Evolutionary conservation across 768 basidiomycete species (phyloP), one percentile per base, ranked within the genome.

Genomic region (Amylocystis lapponica): DNA sequence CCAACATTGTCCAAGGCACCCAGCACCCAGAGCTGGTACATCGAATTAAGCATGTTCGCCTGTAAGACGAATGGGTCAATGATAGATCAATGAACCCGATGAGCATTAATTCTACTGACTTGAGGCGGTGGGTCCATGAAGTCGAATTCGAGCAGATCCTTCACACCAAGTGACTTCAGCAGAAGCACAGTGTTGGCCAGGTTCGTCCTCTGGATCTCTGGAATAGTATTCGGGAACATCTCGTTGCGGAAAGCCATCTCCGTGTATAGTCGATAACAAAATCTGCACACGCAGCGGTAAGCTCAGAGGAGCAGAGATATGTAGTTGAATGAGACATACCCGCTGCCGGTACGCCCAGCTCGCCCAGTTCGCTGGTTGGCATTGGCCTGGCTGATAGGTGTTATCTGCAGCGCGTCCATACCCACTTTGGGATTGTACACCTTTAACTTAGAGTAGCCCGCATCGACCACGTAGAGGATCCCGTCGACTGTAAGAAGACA

Each of bases 91-190:
- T 5, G 26, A 38, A 10, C 11, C 9, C 1, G 23, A 16, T 13
- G 29, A 29, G 23, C n/a, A n/a, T 13, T 31, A 10, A 21, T 36
- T 23, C 36, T 16, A 51, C 63, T 42, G 54, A 84, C 89, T 75
- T 95, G 93, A n/a, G 96, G 96, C 17, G 96, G 96, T n/a, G 96
- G 96, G 61, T 99, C 96, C 96, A 99, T 98, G 60, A 99, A 99
- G 65, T 98, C 95, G 58, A 98, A 99, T 65, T 99, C 95, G 17
- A 99, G 75, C 31, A 97, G 66, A 60, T 98, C 92, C 70, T 96
- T 96, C 31, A 99, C 96, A 9, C 96, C 95, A 5, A 99, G 72
- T 3, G 94, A 94, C 61, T 98, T 99, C 46, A 99, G 73, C 27
- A 98, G 66, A 17, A 98, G 66, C 0, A 98, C 96, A 0, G 95